Evolutionary conservation across 331 rosid species (phyloP).

Genomic region (Acacia concinna): DNA sequence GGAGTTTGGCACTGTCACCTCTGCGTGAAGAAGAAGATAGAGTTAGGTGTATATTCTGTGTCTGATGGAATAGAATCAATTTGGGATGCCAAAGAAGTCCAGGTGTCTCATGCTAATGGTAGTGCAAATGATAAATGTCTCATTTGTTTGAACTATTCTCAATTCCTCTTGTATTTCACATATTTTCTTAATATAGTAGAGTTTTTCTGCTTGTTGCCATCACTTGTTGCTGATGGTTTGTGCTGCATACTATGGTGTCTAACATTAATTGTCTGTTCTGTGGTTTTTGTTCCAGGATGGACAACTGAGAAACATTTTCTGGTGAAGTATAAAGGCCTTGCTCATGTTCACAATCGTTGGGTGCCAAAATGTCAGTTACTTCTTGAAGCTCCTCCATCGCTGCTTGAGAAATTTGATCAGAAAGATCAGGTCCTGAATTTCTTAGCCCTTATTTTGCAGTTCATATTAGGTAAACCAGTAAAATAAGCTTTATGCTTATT

Average conservation of each 20-base stretch:
- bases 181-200: neutral
- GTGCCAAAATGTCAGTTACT: slow-evolving; percentile 51
- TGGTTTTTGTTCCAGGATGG: slow-evolving; percentile 41
- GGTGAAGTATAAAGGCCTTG: slow-evolving; percentile 68
- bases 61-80: slow-evolving; percentile 65
- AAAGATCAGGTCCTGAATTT: slow-evolving; percentile 52
- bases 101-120: slow-evolving; percentile 48
- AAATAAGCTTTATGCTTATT: slow-evolving; percentile 17
- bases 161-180: slow-evolving; percentile 10
- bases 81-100: slow-evolving; percentile 49
- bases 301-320: slow-evolving; percentile 48
- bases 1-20: slow-evolving; percentile 70
- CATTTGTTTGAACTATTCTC: slow-evolving; percentile 8
- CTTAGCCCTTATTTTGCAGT: slow-evolving; percentile 11
- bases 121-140: slow-evolving; percentile 19
- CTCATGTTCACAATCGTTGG: slow-evolving; percentile 69
- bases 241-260: slow-evolving; percentile 19
- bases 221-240: neutral
- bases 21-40: slow-evolving; percentile 62
- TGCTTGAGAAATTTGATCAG: slow-evolving; percentile 46
- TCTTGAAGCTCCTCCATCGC: slow-evolving; percentile 57
- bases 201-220: neutral
- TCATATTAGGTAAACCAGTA: slow-evolving; percentile 1
- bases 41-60: slow-evolving; percentile 59
- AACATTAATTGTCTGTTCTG: slow-evolving; percentile 10